Base-by-base conservation (phyloP, 306 rosid species). In the Carpinus viminea region DNA sequence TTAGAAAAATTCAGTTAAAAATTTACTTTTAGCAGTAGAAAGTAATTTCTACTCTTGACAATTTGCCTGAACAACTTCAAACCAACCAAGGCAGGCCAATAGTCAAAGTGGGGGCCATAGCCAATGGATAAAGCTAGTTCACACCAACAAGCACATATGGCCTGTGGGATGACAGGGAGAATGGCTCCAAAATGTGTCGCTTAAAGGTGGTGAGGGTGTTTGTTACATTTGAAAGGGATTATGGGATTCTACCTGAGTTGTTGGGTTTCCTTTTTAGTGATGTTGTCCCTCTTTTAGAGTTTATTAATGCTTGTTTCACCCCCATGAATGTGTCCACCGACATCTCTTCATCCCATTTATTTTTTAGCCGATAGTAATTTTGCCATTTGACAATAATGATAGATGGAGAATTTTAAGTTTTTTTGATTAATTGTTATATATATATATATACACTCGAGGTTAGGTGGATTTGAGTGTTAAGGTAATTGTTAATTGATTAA, bases 91-190 rank as follows among this genome's bases (percentile, higher is more conserved):
- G 76, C 74, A 84, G 76, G 77, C 88, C 78, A 48, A 71, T 75
- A 68, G 80, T 85, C 86, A 85, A 82, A 85, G 79, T 85, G 81
- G 86, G 86, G 79, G 70, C 88, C 81, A 28, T 21, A 20, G 43
- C 26, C 55, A 77, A 81, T 79, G 74, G 78, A 76, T 73, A 75
- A 46, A 24, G 26, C 26, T 24, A 24, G 74, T 48, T 78, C 76
- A 56, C 78, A 77, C 74, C 65, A 54, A 47, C 57, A 70, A 36
- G 24, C 31, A 52, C 0, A 41, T 41, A 41, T 68, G 82, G 68
- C 43, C 46, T 74, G 36, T 80, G 4, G 71, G 45, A 74, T 55
- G 86, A 82, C 78, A 34, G 28, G 81, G 83, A 48, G 78, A 56
- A 60, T 74, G 15, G 71, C 81, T 47, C 68, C 80, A 74, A 76